phyloP scores from a whole-genome alignment of 1,139 yeast species.

The Debaryomyces sp. region DNA sequence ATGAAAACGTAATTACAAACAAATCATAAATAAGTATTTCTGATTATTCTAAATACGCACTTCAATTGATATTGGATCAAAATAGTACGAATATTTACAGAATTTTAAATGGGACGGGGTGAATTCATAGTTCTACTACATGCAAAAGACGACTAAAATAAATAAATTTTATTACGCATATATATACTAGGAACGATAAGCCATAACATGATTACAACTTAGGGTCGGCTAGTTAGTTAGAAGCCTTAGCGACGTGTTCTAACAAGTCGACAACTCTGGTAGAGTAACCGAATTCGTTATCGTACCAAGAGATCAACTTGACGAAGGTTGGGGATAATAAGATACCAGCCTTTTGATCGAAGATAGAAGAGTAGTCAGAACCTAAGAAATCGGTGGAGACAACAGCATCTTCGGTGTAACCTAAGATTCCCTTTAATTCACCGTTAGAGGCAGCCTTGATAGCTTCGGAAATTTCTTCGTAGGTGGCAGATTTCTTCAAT shows the following conservation, averaged over 20 bases:
- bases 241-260: constrained; percentile 65
- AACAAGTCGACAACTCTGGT: constrained; percentile 88
- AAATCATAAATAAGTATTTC: not conserved
- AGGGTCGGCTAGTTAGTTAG: constrained; percentile 27
- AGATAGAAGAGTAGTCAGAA: constrained; percentile 77
- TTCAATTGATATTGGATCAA: not conserved
- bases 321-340: constrained; percentile 79
- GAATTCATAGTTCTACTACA: not conserved
- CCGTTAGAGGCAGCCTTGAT: constrained; percentile 72
- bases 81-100: not conserved
- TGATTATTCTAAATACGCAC: constrained; percentile 1
- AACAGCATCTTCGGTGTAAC: constrained; percentile 86
- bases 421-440: constrained; percentile 72
- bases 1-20: not conserved
- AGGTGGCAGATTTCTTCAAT: constrained; percentile 68
- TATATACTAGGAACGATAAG: constrained; percentile 3
- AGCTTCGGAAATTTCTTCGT: constrained; percentile 75
- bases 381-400: constrained; percentile 85
- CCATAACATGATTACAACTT: constrained; percentile 12
- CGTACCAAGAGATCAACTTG: constrained; percentile 89
- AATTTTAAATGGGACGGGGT: no score
- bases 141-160: not conserved
- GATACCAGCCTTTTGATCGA: constrained; percentile 86
- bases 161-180: constrained; percentile 6
- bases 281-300: constrained; percentile 90